These are phyloP conservation scores for Solanum clarkiae DNA, from an alignment of 257 asterid species.

Conservation along the genomic window DNA sequence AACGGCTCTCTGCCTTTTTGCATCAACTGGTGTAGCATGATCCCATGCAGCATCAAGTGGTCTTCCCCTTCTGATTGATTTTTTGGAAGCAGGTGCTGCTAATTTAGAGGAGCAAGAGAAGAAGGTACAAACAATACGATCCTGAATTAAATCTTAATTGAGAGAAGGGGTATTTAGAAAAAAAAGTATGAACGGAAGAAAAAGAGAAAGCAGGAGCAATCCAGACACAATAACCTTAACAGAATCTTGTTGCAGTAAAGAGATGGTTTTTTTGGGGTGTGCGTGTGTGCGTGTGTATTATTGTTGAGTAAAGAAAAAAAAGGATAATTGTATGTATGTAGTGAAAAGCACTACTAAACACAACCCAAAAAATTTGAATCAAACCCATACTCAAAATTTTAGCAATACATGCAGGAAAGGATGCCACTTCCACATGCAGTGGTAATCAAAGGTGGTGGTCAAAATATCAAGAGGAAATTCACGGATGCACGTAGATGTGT, in stretches of 20 bases:
- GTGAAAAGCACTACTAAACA: background rate
- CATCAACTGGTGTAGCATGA: slow-evolving; percentile 31
- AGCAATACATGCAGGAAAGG: background rate
- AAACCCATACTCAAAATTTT: background rate
- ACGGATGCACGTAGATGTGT: background rate
- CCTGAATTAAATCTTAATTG: background rate
- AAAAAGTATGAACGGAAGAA: background rate
- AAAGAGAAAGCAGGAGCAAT: background rate
- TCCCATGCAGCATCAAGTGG: slow-evolving; percentile 35
- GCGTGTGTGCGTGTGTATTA: background rate
- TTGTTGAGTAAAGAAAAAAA: background rate
- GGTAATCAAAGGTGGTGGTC: background rate
- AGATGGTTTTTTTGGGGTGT: background rate
- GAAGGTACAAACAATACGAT: background rate
- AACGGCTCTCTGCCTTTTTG: slow-evolving; percentile 17
- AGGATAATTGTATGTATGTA: background rate
- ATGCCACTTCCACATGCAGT: background rate
- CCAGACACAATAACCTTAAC: background rate
- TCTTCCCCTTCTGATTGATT: slow-evolving; percentile 18
- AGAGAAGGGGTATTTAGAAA: background rate
- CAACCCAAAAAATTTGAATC: background rate
- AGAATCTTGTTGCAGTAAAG: background rate
- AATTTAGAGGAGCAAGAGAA: background rate
- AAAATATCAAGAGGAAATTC: background rate
- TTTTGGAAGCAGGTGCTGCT: slow-evolving; percentile 9